These are phyloP conservation scores for Arctium minus DNA, from an alignment of 129 eudicot species.

Conservation along the genomic window DNA sequence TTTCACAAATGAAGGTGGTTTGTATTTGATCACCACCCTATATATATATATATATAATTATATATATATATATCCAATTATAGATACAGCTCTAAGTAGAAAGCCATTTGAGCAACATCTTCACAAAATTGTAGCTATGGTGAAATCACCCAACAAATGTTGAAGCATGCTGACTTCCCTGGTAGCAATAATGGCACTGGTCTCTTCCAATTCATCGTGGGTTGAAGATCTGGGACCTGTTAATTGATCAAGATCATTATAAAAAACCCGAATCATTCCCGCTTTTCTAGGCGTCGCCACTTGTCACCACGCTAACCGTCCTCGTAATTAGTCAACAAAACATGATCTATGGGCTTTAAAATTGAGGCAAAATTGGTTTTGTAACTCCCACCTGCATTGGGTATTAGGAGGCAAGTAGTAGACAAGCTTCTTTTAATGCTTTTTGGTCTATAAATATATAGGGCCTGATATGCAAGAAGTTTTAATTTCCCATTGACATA, in stretches of 20 bases:
- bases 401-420: constrained; percentile 12
- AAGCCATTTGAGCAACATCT: constrained; percentile 94
- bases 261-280: not conserved
- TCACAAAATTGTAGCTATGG: constrained; percentile 78
- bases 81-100: constrained; percentile 49
- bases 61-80: too few relatives aligned
- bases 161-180: constrained; percentile 87
- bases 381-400: constrained; percentile 22
- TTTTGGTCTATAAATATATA: constrained; percentile 5
- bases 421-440: constrained; percentile 22
- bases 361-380: constrained; percentile 14
- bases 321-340: constrained; percentile 14
- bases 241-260: not conserved
- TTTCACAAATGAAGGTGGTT: too few relatives aligned
- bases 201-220: constrained; percentile 85
- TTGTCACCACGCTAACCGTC: not conserved
- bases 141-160: constrained; percentile 92
- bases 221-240: constrained; percentile 88
- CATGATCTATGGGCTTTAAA: constrained; percentile 25
- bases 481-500: not conserved
- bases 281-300: constrained; percentile 15
- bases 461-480: not conserved
- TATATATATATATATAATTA: too few relatives aligned
- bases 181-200: constrained; percentile 99
- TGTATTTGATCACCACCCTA: too few relatives aligned